A percentile compares a stretch with the other conserved stretches of the same genome.
Conservation (phyloP, 2,329 filamentous ascomycete species). For the Colletotrichum simmondsii region DNA sequence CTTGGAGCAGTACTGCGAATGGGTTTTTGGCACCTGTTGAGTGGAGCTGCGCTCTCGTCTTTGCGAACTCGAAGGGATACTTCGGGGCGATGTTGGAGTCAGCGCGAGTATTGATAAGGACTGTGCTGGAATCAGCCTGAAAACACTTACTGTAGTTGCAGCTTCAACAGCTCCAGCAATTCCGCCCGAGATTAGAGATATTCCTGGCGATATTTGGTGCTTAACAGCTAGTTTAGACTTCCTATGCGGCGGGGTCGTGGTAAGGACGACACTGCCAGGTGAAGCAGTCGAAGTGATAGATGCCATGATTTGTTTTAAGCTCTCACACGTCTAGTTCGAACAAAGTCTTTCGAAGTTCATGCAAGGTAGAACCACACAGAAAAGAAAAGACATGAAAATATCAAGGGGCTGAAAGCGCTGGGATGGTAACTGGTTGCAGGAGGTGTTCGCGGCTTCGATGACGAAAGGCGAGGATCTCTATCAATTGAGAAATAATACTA, state of each 20-base stretch:
- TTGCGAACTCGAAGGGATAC: constrained; percentile 76
- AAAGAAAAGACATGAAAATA: too few relatives aligned
- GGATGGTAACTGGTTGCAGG: too few relatives aligned
- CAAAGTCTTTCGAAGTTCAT: not conserved
- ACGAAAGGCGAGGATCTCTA: too few relatives aligned
- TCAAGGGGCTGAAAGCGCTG: too few relatives aligned
- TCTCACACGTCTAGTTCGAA: not conserved
- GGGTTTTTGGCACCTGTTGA: constrained; percentile 60
- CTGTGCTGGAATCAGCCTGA: too few relatives aligned
- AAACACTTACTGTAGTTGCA: constrained; percentile 51
- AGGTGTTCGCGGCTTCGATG: too few relatives aligned
- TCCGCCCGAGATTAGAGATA: constrained; percentile 62
- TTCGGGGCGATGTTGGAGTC: constrained; percentile 30
- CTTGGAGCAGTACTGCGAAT: constrained; percentile 64
- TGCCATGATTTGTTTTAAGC: not conserved
- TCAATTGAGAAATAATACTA: too few relatives aligned
- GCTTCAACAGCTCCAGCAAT: constrained; percentile 65
- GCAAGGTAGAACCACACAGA: too few relatives aligned
- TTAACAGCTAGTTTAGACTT: constrained; percentile 16
- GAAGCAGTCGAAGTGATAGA: not conserved
- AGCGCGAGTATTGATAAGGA: not conserved
- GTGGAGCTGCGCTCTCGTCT: constrained; percentile 70
- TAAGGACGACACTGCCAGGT: not conserved
- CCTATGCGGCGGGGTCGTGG: not conserved
- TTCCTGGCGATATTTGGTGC: constrained; percentile 46